These are phyloP conservation scores for Volvox africanus DNA, from an alignment of 139 green algal genomes.

Conservation along the genomic window DNA sequence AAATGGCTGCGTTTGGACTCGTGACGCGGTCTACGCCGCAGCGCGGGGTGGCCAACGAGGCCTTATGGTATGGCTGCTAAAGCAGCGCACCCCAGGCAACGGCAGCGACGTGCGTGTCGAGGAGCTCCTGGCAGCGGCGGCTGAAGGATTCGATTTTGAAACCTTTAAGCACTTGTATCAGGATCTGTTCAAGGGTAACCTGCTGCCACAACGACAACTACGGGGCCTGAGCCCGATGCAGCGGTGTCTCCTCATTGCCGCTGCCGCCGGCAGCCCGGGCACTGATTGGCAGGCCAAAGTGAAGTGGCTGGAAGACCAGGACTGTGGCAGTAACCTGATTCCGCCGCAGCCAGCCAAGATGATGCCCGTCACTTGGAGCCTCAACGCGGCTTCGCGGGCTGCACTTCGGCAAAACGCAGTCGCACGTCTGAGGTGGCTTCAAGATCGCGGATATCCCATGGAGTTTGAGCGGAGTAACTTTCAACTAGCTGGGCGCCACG, in stretches of 20 bases:
- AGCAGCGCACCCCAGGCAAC: neutral
- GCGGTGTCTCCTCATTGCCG: neutral
- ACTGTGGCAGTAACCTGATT: too few species aligned
- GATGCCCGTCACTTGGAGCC: too few species aligned
- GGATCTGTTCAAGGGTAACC: neutral
- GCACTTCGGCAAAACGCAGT: too few species aligned
- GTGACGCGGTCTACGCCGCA: neutral
- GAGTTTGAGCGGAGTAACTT: too few species aligned
- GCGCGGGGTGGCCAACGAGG: neutral
- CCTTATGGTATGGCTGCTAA: neutral
- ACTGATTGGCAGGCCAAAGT: slow-evolving; percentile 9
- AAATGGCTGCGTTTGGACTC: neutral
- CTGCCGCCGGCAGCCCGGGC: neutral
- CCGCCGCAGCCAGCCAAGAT: too few species aligned
- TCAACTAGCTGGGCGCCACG: too few species aligned
- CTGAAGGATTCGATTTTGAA: neutral
- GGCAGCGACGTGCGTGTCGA: neutral
- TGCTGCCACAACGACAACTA: neutral
- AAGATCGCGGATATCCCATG: too few species aligned
- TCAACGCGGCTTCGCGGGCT: too few species aligned
- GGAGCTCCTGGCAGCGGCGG: neutral
- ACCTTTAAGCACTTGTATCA: neutral
- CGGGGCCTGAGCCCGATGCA: neutral
- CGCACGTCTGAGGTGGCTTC: too few species aligned
- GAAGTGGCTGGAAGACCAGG: neutral